A percentile compares a stretch with the other conserved stretches of the same genome.
These are phyloP conservation scores for Ogataea paradorogensis DNA, from an alignment of 805 yeast species.

Conservation along the genomic window DNA sequence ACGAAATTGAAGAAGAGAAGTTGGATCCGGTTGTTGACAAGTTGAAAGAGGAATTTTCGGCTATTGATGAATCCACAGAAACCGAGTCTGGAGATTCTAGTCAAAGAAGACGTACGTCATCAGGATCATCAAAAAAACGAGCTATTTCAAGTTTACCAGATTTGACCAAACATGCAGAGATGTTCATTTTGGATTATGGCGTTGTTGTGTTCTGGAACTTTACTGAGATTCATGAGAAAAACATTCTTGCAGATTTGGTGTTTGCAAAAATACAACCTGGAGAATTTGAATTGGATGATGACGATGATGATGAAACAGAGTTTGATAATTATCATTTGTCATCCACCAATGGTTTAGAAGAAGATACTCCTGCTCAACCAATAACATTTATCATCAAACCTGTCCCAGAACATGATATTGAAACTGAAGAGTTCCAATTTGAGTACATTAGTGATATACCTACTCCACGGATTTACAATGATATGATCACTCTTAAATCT, in stretches of 20 bases:
- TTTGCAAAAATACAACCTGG: constrained; percentile 48
- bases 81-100: not conserved
- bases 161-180: constrained; percentile 70
- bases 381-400: constrained; percentile 62
- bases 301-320: constrained; percentile 40
- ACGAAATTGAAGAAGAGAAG: not conserved
- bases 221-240: constrained; percentile 87
- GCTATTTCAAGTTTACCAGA: constrained; percentile 35
- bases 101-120: constrained; percentile 11
- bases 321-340: constrained; percentile 2
- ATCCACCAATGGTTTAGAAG: constrained; percentile 5
- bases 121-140: constrained; percentile 17
- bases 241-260: constrained; percentile 87
- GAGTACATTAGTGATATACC: constrained; percentile 51
- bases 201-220: constrained; percentile 99
- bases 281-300: constrained; percentile 42
- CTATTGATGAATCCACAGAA: constrained; percentile 9
- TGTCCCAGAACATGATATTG: constrained; percentile 83
- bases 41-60: constrained; percentile 2
- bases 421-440: constrained; percentile 83
- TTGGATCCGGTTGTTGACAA: not conserved
- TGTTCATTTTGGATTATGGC: constrained; percentile 88
- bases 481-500: constrained; percentile 84
- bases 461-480: constrained; percentile 77
- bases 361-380: constrained; percentile 9